These are phyloP conservation scores for Cercospora sojina DNA, from an alignment of 2,329 filamentous ascomycete species.

Conservation along the genomic window DNA sequence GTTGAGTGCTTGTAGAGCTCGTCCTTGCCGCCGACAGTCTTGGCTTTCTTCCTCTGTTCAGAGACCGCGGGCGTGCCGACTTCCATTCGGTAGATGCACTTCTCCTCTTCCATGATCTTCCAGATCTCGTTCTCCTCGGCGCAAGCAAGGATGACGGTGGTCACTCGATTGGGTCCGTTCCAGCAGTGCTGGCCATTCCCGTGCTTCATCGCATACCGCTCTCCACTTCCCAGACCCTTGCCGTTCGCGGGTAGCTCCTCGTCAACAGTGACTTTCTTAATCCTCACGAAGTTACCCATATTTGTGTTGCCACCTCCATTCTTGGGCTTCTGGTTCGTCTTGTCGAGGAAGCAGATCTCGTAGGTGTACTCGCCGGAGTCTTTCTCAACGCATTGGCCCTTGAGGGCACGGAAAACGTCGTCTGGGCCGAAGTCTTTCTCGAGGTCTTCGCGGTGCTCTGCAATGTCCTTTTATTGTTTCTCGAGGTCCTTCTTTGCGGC, in stretches of 20 bases:
- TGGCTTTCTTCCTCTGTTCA: too few species aligned
- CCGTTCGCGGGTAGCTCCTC: constrained; percentile 79
- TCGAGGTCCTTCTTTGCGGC: constrained; percentile 64
- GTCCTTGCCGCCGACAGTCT: too few species aligned
- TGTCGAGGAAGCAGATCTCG: constrained; percentile 85
- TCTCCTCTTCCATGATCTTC: constrained; percentile 90
- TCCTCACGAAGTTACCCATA: constrained; percentile 81
- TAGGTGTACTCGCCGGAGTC: constrained; percentile 95
- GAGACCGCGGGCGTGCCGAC: constrained; percentile 90
- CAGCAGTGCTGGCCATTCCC: constrained; percentile 92
- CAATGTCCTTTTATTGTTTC: constrained; percentile 62
- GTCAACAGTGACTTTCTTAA: constrained; percentile 67
- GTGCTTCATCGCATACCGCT: constrained; percentile 74
- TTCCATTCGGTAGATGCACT: constrained; percentile 97
- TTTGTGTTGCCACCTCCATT: constrained; percentile 80
- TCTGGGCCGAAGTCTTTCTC: constrained; percentile 78
- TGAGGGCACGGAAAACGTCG: constrained; percentile 85
- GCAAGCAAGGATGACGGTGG: constrained; percentile 82
- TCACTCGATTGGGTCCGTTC: constrained; percentile 87
- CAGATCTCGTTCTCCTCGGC: constrained; percentile 88
- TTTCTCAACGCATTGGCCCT: constrained; percentile 71
- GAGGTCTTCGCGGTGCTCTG: constrained; percentile 68
- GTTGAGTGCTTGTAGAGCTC: too few species aligned
- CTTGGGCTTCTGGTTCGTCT: constrained; percentile 85
- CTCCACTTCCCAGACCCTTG: constrained; percentile 72